Evolutionary conservation across 2,329 filamentous ascomycete species (phyloP), one percentile per base, ranked within the genome.

Genomic region (Phaeosphaeria sp.): DNA sequence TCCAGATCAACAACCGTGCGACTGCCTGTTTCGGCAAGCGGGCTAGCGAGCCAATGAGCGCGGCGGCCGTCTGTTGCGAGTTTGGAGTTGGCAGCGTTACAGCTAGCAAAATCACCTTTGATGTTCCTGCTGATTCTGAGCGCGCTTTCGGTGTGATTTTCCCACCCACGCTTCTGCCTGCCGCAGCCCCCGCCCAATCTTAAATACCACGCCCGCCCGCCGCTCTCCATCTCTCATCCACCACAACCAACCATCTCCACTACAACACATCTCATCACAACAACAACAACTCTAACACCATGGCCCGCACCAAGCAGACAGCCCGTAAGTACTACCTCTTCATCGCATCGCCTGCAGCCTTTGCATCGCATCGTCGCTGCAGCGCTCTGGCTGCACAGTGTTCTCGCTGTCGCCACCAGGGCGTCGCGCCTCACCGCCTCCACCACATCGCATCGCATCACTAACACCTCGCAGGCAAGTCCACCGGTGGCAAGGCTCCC

Each of bases 401-500:
- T 13, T 13, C 3, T 54, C 56, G 50, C 56, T 59, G 50, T 49
- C 56, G 56, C 57, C 66, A 59, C 64, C 55, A 54, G 39, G 43
- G 27, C 55, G 44, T 51, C 53, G 50, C 67, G 68, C 60, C 60
- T 42, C 58, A 52, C 55, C 59, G 36, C 63, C 63, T 64, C 67
- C 61, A 43, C 20, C 21, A 49, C 54, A 55, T 47, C 55, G 48
- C 59, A 59, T 50, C 53, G 53, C 47, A 50, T 46, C 44, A 52
- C 63, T 74, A 71, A 63, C 74, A 71, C 80, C 75, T 57, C 50
- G 79, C 75, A 87, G 87, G 87, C 81, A 90, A 97, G 84, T 88
- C 86, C 78, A 88, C 86, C 79, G 87, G 87, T 88, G 87, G 87
- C 84, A 89, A 89, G 82, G 87, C 87, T 76, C 87, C 87, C 72